Evolutionary conservation across 2,329 filamentous ascomycete species (phyloP).

Genomic region (Aspergillus persii): DNA sequence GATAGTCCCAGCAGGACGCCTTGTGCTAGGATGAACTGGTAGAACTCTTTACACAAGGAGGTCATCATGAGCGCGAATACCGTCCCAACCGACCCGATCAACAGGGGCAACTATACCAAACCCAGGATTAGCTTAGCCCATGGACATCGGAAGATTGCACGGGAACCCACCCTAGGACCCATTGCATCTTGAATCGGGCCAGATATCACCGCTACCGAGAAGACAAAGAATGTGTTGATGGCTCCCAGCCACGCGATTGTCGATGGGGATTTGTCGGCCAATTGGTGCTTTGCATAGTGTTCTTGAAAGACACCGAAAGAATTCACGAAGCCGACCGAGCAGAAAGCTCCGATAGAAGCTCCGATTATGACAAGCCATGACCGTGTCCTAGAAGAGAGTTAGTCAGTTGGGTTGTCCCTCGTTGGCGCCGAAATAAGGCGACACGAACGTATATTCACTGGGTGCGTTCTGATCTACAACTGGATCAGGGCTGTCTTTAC

Average conservation of each 20-base stretch:
- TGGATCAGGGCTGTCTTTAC: not conserved
- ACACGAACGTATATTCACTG: slow-evolving; percentile 26
- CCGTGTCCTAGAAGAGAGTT: slow-evolving; percentile 17
- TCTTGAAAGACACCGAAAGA: slow-evolving; percentile 38
- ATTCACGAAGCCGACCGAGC: slow-evolving; percentile 39
- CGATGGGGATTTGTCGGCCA: slow-evolving; percentile 25
- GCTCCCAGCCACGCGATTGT: slow-evolving; percentile 37
- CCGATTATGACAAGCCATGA: slow-evolving; percentile 31
- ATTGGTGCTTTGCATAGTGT: slow-evolving; percentile 28
- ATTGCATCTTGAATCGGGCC: slow-evolving; percentile 33
- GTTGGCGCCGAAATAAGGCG: not conserved
- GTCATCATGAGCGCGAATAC: slow-evolving; percentile 38
- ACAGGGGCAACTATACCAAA: slow-evolving; percentile 26
- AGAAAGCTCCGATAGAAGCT: slow-evolving; percentile 31
- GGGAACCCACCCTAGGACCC: slow-evolving; percentile 26
- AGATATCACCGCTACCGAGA: slow-evolving; percentile 25
- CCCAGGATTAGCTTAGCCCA: not conserved
- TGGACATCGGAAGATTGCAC: not conserved
- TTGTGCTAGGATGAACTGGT: slow-evolving; percentile 41
- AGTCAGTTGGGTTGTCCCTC: not conserved
- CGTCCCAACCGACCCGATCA: slow-evolving; percentile 24
- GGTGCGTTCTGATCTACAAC: not conserved
- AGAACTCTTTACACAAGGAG: slow-evolving; percentile 36
- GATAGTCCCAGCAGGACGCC: slow-evolving; percentile 33
- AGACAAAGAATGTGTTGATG: slow-evolving; percentile 32